phyloP scores from a whole-genome alignment of 768 basidiomycete species.

The Tricholoma saponaceum region DNA sequence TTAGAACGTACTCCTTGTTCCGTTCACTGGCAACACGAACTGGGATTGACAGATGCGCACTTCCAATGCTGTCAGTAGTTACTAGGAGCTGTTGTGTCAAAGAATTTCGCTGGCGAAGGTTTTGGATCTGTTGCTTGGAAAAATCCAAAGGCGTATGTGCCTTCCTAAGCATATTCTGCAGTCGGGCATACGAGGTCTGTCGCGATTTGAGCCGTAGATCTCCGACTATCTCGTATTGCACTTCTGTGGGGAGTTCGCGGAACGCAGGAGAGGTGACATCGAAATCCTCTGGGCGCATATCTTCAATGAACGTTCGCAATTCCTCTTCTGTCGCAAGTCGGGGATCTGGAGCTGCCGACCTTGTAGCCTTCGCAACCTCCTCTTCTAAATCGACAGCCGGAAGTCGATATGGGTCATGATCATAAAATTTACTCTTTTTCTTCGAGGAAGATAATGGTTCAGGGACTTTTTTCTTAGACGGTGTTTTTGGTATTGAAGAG shows the following conservation, averaged over 20 bases:
- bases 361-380: constrained; percentile 57
- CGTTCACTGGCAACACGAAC: constrained; percentile 93
- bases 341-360: constrained; percentile 69
- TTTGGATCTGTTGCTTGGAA: constrained; percentile 92
- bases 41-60: constrained; percentile 85
- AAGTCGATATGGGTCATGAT: constrained; percentile 91
- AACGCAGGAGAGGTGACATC: constrained; percentile 90
- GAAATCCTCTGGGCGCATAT: constrained; percentile 94
- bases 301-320: constrained; percentile 87
- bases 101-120: constrained; percentile 82
- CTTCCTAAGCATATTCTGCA: constrained; percentile 84
- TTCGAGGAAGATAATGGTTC: constrained; percentile 44
- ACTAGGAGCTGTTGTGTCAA: constrained; percentile 90
- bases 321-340: constrained; percentile 96
- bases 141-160: constrained; percentile 89
- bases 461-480: constrained; percentile 32
- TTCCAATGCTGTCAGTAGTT: constrained; percentile 92
- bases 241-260: constrained; percentile 88
- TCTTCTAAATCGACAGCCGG: constrained; percentile 77
- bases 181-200: constrained; percentile 87
- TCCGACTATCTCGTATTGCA: constrained; percentile 97
- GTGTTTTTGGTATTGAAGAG: constrained; percentile 48
- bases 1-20: constrained; percentile 90
- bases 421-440: constrained; percentile 62
- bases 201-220: constrained; percentile 93